Evolutionary conservation across 257 asterid genomes (phyloP).

Genomic region (Lantana camara): DNA sequence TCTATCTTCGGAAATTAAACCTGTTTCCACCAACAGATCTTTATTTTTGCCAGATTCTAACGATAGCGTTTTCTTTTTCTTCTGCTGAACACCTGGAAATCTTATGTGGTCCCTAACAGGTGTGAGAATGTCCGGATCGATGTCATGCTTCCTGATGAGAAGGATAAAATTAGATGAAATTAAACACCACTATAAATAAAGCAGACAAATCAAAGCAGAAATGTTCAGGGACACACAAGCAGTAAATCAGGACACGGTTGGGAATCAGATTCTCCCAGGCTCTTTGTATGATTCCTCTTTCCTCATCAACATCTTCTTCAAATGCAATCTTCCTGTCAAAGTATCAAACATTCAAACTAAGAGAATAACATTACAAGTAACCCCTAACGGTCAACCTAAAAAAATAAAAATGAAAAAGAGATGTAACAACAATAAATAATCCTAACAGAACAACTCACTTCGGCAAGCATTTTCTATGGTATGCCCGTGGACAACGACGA

Average conservation of each 20-base stretch:
- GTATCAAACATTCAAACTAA: slow-evolving; percentile 18
- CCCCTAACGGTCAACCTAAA: slow-evolving; percentile 18
- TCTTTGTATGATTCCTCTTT: slow-evolving; percentile 49
- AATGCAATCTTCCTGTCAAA: slow-evolving; percentile 55
- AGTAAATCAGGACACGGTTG: slow-evolving; percentile 74
- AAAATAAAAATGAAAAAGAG: too few species aligned
- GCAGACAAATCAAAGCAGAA: slow-evolving; percentile 13
- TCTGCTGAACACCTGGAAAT: slow-evolving; percentile 59
- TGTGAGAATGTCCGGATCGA: slow-evolving; percentile 49
- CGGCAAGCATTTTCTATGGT: slow-evolving; percentile 90
- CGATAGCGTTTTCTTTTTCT: slow-evolving; percentile 21
- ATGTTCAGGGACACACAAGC: slow-evolving; percentile 61
- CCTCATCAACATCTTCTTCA: slow-evolving; percentile 42
- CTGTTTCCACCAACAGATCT: slow-evolving; percentile 24
- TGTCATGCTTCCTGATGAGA: slow-evolving; percentile 62
- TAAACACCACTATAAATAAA: not conserved
- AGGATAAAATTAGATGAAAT: slow-evolving; percentile 22
- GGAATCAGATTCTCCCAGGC: slow-evolving; percentile 88
- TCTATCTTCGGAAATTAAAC: slow-evolving; percentile 31
- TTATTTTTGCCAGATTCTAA: slow-evolving; percentile 32
- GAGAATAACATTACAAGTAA: slow-evolving; percentile 5
- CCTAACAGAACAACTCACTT: slow-evolving; percentile 47
- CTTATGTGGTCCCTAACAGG: slow-evolving; percentile 72
- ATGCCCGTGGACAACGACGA: slow-evolving; percentile 94
- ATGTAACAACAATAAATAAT: too few species aligned